Evolutionary conservation across 2,329 filamentous ascomycete genomes (phyloP).

Genomic region (Neofusicoccum kwambonambiense): DNA sequence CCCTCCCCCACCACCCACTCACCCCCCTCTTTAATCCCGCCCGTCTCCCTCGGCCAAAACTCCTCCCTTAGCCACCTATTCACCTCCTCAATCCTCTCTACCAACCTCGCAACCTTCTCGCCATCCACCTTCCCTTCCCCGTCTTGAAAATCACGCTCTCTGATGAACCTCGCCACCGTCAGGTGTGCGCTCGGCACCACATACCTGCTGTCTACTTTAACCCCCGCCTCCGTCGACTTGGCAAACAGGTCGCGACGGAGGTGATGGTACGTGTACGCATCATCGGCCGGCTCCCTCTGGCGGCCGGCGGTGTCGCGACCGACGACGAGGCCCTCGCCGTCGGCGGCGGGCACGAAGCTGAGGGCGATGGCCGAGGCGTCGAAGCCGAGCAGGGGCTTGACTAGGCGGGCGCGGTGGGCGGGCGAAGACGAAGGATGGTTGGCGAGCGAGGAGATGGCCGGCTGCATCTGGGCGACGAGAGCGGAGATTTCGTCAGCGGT

Average conservation of each 20-base stretch:
- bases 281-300: conserved; percentile 46
- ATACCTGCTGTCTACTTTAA: conserved; percentile 76
- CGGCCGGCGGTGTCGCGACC: background rate
- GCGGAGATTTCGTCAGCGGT: conserved; percentile 66
- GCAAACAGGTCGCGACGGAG: conserved; percentile 75
- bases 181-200: conserved; percentile 87
- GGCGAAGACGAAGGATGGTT: conserved; percentile 67
- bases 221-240: conserved; percentile 49
- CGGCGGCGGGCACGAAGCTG: conserved; percentile 78
- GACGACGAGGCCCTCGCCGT: conserved; percentile 29
- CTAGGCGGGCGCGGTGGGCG: conserved; percentile 67
- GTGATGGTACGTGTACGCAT: conserved; percentile 85
- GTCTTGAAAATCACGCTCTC: conserved; percentile 54
- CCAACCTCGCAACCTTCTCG: conserved; percentile 61
- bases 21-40: conserved; percentile 51
- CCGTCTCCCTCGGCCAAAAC: conserved; percentile 61
- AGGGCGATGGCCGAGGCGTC: conserved; percentile 83
- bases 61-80: conserved; percentile 72
- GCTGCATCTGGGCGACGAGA: conserved; percentile 58
- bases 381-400: conserved; percentile 80
- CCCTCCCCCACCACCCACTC: conserved; percentile 91
- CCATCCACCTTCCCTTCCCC: conserved; percentile 38
- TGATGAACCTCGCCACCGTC: conserved; percentile 79
- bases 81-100: conserved; percentile 69
- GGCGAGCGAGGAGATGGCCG: conserved; percentile 59